Conservation (phyloP, 305 asterid species). For the Lippia alba region DNA sequence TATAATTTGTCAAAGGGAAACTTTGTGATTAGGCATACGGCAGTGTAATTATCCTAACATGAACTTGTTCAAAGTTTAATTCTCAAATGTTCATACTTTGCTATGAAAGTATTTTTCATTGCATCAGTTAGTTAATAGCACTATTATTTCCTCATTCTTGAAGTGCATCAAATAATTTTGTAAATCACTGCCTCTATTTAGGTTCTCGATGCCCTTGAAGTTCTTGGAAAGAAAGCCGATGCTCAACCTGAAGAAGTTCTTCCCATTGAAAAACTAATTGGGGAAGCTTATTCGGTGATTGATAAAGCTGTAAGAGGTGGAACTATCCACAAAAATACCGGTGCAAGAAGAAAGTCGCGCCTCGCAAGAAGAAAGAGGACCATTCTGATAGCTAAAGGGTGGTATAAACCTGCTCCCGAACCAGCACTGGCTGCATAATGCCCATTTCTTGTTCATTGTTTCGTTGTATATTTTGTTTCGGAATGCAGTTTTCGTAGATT, state of each 20-base stretch:
- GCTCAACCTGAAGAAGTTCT: slow-evolving; percentile 79
- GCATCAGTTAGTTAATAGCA: slow-evolving; percentile 8
- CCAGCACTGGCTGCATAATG: slow-evolving; percentile 49
- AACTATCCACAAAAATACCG: slow-evolving; percentile 86
- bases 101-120: background rate
- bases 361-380: slow-evolving; percentile 94
- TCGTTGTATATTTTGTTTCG: slow-evolving; percentile 36
- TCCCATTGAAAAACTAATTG: slow-evolving; percentile 78
- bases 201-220: slow-evolving; percentile 85
- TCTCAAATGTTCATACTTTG: background rate
- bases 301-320: slow-evolving; percentile 88
- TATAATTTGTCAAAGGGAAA: no score
- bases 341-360: slow-evolving; percentile 94
- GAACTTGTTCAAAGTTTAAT: background rate
- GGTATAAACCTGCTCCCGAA: slow-evolving; percentile 74
- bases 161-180: background rate
- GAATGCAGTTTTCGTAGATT: slow-evolving; percentile 12
- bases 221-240: slow-evolving; percentile 69
- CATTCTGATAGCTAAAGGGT: slow-evolving; percentile 80
- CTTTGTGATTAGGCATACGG: no score
- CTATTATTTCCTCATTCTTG: background rate
- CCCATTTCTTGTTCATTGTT: slow-evolving; percentile 21
- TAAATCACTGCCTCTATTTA: slow-evolving; percentile 26
- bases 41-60: no score
- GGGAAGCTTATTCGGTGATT: slow-evolving; percentile 86